Conservation (phyloP, 768 basidiomycete genomes). For the Phylloporus scabripes region DNA sequence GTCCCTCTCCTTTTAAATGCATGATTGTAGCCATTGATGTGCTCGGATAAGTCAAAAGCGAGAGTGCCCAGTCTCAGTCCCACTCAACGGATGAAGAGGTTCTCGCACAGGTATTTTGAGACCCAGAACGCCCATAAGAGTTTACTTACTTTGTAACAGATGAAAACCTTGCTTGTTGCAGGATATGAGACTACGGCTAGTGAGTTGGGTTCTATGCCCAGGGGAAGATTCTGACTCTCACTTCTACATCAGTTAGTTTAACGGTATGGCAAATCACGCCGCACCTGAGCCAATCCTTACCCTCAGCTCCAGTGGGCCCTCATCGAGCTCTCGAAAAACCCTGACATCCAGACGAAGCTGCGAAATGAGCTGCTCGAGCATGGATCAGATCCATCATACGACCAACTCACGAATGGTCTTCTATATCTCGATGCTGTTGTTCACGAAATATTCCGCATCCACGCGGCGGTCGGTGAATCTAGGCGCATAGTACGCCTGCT, state of each 20-base stretch:
- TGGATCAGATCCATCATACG: conserved; percentile 46
- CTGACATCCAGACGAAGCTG: conserved; percentile 42
- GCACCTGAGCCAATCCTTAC: neutral
- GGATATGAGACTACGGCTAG: conserved; percentile 23
- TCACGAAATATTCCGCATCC: conserved; percentile 42
- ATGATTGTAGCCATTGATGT: neutral
- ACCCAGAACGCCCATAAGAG: too few relatives aligned
- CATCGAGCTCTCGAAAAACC: conserved; percentile 46
- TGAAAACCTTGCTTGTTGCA: conserved; percentile 17
- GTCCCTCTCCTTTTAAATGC: conserved; percentile 11
- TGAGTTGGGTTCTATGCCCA: neutral
- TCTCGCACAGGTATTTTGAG: conserved; percentile 16
- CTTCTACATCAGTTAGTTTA: conserved; percentile 11
- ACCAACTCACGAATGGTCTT: conserved; percentile 43
- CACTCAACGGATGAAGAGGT: conserved; percentile 28
- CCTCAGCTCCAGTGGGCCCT: conserved; percentile 44
- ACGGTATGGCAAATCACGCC: conserved; percentile 8
- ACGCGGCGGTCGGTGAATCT: conserved; percentile 33
- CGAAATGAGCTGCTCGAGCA: conserved; percentile 46
- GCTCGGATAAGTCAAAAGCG: conserved; percentile 33
- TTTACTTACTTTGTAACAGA: conserved; percentile 7
- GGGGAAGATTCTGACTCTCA: neutral
- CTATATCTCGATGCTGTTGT: conserved; percentile 53
- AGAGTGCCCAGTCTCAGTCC: conserved; percentile 21
- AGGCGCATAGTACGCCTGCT: conserved; percentile 6